Base-by-base conservation (phyloP, 345 rosid species). In the Pistacia atlantica region DNA sequence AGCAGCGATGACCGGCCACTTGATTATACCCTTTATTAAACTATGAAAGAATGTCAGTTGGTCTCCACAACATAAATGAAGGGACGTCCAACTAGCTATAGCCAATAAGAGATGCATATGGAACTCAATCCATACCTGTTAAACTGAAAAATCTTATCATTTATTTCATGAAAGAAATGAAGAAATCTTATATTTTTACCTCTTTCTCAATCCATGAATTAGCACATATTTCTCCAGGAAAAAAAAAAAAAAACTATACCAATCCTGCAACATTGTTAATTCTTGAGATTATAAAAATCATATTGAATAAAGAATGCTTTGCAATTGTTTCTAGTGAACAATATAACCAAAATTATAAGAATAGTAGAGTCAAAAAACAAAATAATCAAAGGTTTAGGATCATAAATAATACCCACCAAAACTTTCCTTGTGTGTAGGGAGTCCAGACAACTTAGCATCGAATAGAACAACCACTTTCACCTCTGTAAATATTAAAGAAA, bases 361-460 rank as follows among this genome's bases (percentile, higher is more conserved):
- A 25, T 25, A 25, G 25, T 25, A 25, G 25, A 33, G 38, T 14
- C 28, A 71, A 31, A 18, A 69, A 18, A 72, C 25, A 28, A 55
- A 38, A 31, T 8, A 59, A 70, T n/a, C 25, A 25, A 69, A 54
- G 72, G 66, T 33, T 62, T 69, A 64, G 73, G 65, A 45, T 13
- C 52, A 54, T 2, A 72, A 28, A 69, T 12, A 60, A 77, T 90
- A 93, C 99, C 98, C 87, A 1, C 71, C 78, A 84, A 91, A 95
- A 75, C 33, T 87, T 87, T 95, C 97, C 87, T 89, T 93, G 89
- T 89, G 92, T 31, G 96, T 86, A 59, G 93, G 93, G 46, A 95
- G 96, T 75, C 97, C 98, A 72, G 99, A 95, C 96, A 90, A 83
- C 88, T 87, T 83, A 49, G 99, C 99, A 81, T 95, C 99, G 89